Base-by-base conservation (phyloP, 305 asterid genomes). In the Withania somnifera region DNA sequence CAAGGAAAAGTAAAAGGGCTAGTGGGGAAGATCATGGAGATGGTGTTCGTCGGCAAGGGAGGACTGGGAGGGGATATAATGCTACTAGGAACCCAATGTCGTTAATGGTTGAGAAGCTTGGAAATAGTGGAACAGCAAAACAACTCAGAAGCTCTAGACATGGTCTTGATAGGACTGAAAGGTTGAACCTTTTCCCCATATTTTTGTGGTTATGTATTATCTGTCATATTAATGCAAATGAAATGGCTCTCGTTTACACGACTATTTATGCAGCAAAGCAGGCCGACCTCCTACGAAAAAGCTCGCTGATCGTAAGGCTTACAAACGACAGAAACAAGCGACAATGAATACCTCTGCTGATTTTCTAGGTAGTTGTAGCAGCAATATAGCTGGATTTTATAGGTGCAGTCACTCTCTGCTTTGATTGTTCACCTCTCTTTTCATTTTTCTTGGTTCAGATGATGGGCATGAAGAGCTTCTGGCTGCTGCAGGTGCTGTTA, bases 391-490 rank as follows among this genome's bases (percentile, higher is more conserved):
- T 80, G 83, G 63, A 79, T 68, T 40, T 5, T 40, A n/a, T 63
- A 36, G 11, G 45, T 61, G 32, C 63, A 10, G 63, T 47, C 22
- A 45, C 24, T 11, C 58, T 60, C 9, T 8, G 50, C 36, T 51
- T 83, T 82, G 82, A 57, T 86, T 80, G 69, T 73, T 87, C 51
- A 11, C 84, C 82, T 71, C 61, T 83, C 79, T 67, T 30, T 81
- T 81, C 60, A 68, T 63, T 77, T 82, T 50, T 11, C 66, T 42
- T 90, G 92, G 97, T 81, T 90, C 92, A 56, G 95, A 89, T 88
- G 93, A 91, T 89, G 99, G 97, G 81, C 96, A 89, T 76, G 97
- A 95, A 83, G 98, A 91, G 89, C 98, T 94, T 80, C 86, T 92
- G 90, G 94, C 96, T 88, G 97, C 99, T 57, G 91, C 96, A 85